A percentile compares a stretch with the other conserved stretches of the same genome.
phyloP scores from a whole-genome alignment of 805 yeast species.

The Ogataea henricii region DNA sequence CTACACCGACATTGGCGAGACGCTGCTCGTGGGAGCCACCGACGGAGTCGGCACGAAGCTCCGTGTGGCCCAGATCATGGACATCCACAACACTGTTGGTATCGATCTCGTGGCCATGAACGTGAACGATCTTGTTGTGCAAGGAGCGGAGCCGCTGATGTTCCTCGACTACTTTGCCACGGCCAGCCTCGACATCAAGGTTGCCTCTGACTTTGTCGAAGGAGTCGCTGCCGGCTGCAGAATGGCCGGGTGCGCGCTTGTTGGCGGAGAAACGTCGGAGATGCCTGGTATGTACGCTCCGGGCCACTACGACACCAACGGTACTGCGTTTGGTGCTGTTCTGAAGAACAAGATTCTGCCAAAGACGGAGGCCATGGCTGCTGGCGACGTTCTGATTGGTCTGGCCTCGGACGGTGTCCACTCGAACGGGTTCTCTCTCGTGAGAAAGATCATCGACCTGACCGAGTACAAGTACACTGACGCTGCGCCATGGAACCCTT shows the following conservation, averaged over 20 bases:
- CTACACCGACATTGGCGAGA: constrained; percentile 66
- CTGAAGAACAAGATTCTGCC: constrained; percentile 76
- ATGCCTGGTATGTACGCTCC: constrained; percentile 99
- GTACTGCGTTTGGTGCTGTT: constrained; percentile 98
- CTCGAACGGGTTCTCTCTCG: constrained; percentile 94
- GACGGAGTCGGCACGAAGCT: constrained; percentile 99
- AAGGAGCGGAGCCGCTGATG: constrained; percentile 97
- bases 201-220: constrained; percentile 84
- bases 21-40: constrained; percentile 93
- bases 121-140: constrained; percentile 95
- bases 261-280: constrained; percentile 99
- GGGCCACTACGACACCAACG: constrained; percentile 97
- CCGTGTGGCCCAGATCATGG: constrained; percentile 86
- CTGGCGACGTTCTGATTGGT: constrained; percentile 85
- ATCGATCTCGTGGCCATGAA: constrained; percentile 99
- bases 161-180: constrained; percentile 97
- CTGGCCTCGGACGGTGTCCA: constrained; percentile 91
- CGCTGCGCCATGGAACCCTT: constrained; percentile 81
- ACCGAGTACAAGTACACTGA: constrained; percentile 71
- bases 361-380: constrained; percentile 59
- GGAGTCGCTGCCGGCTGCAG: constrained; percentile 98
- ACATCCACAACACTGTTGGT: constrained; percentile 96
- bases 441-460: constrained; percentile 86
- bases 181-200: constrained; percentile 79
- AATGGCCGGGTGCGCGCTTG: constrained; percentile 93